These are phyloP conservation scores for Citrus medica DNA, from an alignment of 345 rosid genomes.

Conservation along the genomic window DNA sequence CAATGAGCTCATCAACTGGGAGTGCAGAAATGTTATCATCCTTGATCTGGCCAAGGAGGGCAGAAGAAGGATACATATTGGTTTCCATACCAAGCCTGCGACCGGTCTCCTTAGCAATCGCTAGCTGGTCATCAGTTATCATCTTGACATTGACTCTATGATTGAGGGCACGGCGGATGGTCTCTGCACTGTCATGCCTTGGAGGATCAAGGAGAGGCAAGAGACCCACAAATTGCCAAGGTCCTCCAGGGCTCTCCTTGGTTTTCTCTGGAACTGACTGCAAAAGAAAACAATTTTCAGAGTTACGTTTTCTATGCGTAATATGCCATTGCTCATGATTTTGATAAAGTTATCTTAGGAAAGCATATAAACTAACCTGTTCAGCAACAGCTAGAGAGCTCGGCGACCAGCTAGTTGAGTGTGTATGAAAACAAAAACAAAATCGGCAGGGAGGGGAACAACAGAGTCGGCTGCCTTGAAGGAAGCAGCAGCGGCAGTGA, in stretches of 20 bases:
- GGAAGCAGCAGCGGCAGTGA: too few relatives aligned
- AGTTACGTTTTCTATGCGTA: not conserved
- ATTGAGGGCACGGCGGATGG: slow-evolving; percentile 77
- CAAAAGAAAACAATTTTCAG: not conserved
- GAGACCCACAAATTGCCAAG: slow-evolving; percentile 86
- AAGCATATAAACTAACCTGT: too few relatives aligned
- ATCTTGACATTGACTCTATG: slow-evolving; percentile 93
- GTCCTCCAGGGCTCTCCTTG: slow-evolving; percentile 66
- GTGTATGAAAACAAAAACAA: too few relatives aligned
- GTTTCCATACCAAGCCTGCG: slow-evolving; percentile 97
- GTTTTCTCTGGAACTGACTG: slow-evolving; percentile 60
- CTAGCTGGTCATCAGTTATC: slow-evolving; percentile 95
- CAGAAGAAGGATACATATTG: slow-evolving; percentile 95
- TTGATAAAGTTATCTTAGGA: too few relatives aligned
- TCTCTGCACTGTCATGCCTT: slow-evolving; percentile 95
- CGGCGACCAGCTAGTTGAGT: too few relatives aligned
- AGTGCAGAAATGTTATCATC: slow-evolving; percentile 48
- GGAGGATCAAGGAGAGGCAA: slow-evolving; percentile 96
- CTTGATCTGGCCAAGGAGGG: slow-evolving; percentile 68
- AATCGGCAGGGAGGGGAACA: too few relatives aligned
- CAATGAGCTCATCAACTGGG: slow-evolving; percentile 82
- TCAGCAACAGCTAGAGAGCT: too few relatives aligned
- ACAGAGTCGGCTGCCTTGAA: too few relatives aligned
- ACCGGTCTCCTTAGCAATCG: slow-evolving; percentile 90
- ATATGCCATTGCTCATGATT: not conserved